A percentile compares a stretch with the other conserved stretches of the same genome.
Conservation (phyloP, 2,329 filamentous ascomycete genomes). For the Paramyrothecium sp. region DNA sequence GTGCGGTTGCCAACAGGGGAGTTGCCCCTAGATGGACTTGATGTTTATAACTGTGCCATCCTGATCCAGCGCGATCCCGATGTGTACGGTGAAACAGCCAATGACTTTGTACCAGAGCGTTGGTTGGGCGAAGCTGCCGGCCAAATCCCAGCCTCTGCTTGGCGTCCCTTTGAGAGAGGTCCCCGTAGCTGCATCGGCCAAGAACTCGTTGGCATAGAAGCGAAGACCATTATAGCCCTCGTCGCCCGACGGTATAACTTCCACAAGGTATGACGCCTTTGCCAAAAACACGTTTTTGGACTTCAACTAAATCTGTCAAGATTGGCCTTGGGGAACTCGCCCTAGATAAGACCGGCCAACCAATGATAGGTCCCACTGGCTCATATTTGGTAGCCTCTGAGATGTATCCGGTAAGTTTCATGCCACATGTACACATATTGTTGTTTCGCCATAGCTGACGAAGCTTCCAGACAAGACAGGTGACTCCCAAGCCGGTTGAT, state of each 20-base stretch:
- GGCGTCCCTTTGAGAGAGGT: background rate
- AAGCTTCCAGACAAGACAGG: background rate
- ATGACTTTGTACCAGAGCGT: constrained; percentile 37
- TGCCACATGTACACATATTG: background rate
- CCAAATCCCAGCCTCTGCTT: background rate
- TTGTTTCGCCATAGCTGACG: background rate
- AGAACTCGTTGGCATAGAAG: background rate
- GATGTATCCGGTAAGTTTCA: background rate
- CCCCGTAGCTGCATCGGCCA: background rate
- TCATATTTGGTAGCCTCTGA: background rate
- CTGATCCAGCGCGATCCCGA: constrained; percentile 30
- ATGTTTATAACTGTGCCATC: constrained; percentile 30
- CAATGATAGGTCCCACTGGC: background rate
- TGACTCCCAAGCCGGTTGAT: background rate
- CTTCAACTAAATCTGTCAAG: background rate
- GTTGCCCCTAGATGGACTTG: constrained; percentile 27
- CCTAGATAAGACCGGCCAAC: background rate
- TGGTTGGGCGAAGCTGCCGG: constrained; percentile 22
- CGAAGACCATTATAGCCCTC: background rate
- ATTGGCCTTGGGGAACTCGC: background rate
- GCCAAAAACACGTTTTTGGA: background rate
- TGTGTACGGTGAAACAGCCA: constrained; percentile 31
- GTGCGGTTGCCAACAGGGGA: background rate
- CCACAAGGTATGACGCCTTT: background rate
- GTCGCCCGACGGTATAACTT: background rate